Conservation (phyloP, 768 basidiomycete genomes). For the Mycena vitilis region DNA sequence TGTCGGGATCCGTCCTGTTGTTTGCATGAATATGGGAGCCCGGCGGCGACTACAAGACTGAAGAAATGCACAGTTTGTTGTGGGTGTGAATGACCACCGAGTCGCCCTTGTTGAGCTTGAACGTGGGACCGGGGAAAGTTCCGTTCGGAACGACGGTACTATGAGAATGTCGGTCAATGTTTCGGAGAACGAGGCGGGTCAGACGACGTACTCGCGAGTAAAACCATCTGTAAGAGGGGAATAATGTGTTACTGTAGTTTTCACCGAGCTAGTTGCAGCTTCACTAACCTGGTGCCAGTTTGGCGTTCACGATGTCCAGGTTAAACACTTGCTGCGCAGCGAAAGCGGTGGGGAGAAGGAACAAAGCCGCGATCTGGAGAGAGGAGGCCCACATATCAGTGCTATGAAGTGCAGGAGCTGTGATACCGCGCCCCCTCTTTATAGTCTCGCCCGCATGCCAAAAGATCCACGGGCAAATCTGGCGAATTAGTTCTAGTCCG, state of each 20-base stretch:
- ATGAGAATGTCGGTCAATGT: too few species aligned
- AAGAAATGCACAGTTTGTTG: neutral
- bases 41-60: too few species aligned
- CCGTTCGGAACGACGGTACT: neutral
- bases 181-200: too few species aligned
- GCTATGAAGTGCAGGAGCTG: neutral
- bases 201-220: neutral
- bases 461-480: neutral
- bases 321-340: slow-evolving; percentile 27
- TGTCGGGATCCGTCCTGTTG: slow-evolving; percentile 19
- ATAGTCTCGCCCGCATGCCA: neutral
- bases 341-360: slow-evolving; percentile 17
- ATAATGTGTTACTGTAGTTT: too few species aligned
- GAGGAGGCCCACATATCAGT: slow-evolving; percentile 17
- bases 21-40: too few species aligned
- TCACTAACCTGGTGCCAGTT: too few species aligned
- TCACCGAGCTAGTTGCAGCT: too few species aligned
- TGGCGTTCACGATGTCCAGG: slow-evolving; percentile 35
- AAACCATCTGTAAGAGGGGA: slow-evolving; percentile 35
- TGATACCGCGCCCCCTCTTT: neutral
- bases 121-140: slow-evolving; percentile 11
- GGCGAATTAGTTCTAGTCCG: neutral
- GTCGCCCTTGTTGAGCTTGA: slow-evolving; percentile 30
- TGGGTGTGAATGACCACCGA: neutral
- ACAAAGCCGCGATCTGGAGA: slow-evolving; percentile 17